Evolutionary conservation across 2,329 filamentous ascomycete genomes (phyloP).

Genomic region (Alternaria gansuensis): DNA sequence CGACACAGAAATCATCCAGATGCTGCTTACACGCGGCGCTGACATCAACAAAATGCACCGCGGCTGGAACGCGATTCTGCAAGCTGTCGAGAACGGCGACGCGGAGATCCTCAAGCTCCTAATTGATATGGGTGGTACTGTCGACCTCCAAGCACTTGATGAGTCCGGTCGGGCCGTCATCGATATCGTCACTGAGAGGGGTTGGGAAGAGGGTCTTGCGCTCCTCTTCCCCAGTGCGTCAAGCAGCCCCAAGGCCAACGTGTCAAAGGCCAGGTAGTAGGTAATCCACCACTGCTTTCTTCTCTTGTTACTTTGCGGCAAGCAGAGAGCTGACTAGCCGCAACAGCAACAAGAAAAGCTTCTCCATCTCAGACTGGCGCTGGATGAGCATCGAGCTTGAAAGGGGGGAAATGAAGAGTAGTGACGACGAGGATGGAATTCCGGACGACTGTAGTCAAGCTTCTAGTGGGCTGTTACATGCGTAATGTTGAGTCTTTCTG

Average conservation of each 20-base stretch:
- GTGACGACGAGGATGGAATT: conserved; percentile 15
- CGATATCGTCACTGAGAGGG: conserved; percentile 49
- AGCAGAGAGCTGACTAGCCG: conserved; percentile 11
- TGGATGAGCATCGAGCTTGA: conserved; percentile 21
- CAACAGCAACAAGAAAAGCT: conserved; percentile 18
- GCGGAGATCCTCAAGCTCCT: conserved; percentile 46
- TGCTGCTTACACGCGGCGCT: conserved; percentile 70
- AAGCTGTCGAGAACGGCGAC: conserved; percentile 50
- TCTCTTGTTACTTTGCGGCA: conserved; percentile 1
- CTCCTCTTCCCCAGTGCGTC: conserved; percentile 44
- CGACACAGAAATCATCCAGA: conserved; percentile 68
- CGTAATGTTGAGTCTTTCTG: not conserved
- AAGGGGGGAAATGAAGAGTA: conserved; percentile 8
- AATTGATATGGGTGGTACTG: conserved; percentile 47
- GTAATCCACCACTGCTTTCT: conserved; percentile 28
- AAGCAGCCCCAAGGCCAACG: conserved; percentile 2
- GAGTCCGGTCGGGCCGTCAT: conserved; percentile 44
- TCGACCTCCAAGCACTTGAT: conserved; percentile 44
- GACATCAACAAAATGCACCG: conserved; percentile 68
- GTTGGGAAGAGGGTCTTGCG: conserved; percentile 49
- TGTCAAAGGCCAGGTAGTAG: conserved; percentile 36
- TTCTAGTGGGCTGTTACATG: conserved; percentile 16
- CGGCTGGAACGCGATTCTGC: conserved; percentile 49
- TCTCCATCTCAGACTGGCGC: conserved; percentile 25
- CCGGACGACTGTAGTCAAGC: conserved; percentile 22